Evolutionary conservation across 352 stramenopile genomes (phyloP).

Genomic region (Globisporangium paddicum): DNA sequence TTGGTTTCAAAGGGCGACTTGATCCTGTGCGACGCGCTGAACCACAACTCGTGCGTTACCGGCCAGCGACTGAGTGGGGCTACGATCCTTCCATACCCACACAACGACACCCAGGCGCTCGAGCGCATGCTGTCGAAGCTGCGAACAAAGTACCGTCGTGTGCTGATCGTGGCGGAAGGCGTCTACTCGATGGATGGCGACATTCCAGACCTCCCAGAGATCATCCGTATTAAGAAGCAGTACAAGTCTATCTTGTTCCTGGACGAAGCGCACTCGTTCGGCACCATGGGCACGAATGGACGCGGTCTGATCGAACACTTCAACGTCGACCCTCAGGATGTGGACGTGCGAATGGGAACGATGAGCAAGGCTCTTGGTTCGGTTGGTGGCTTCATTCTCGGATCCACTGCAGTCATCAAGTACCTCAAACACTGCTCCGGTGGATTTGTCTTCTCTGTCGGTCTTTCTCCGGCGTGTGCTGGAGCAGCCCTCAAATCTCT

Average conservation of each 20-base stretch:
- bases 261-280: slow-evolving; percentile 65
- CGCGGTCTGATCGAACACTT: slow-evolving; percentile 56
- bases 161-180: slow-evolving; percentile 64
- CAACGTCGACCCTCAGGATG: slow-evolving; percentile 31
- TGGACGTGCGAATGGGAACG: slow-evolving; percentile 67
- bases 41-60: slow-evolving; percentile 78
- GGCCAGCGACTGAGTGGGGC: slow-evolving; percentile 69
- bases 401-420: slow-evolving; percentile 38
- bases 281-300: slow-evolving; percentile 50
- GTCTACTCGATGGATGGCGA: slow-evolving; percentile 74
- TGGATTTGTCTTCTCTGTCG: slow-evolving; percentile 78
- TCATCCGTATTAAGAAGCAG: slow-evolving; percentile 60
- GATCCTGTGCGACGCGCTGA: slow-evolving; percentile 75
- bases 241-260: slow-evolving; percentile 63
- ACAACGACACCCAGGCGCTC: slow-evolving; percentile 69
- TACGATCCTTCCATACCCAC: slow-evolving; percentile 73
- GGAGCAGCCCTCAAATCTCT: slow-evolving; percentile 67
- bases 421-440: slow-evolving; percentile 65
- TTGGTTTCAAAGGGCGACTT: slow-evolving; percentile 68
- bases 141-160: slow-evolving; percentile 67
- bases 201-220: slow-evolving; percentile 46
- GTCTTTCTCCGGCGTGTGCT: slow-evolving; percentile 60
- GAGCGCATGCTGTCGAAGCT: slow-evolving; percentile 71
- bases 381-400: slow-evolving; percentile 60
- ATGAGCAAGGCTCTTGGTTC: slow-evolving; percentile 74